These are phyloP conservation scores for Naganishia kalamii DNA, from an alignment of 768 basidiomycete genomes.

Conservation along the genomic window DNA sequence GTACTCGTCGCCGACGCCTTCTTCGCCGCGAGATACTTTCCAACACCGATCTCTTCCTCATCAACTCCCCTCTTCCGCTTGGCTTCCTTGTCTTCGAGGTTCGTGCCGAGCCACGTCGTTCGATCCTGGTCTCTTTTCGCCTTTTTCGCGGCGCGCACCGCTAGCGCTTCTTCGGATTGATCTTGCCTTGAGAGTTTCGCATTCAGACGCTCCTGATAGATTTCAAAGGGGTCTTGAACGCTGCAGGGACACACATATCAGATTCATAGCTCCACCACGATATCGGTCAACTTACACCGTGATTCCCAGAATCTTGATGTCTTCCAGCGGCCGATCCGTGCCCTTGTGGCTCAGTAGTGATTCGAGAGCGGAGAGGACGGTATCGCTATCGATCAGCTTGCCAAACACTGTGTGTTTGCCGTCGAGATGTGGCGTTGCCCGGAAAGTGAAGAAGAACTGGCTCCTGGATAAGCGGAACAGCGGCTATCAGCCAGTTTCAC, in stretches of 20 bases:
- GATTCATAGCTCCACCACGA: neutral
- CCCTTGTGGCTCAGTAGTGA: slow-evolving; percentile 71
- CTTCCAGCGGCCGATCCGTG: slow-evolving; percentile 78
- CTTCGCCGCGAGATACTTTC: slow-evolving; percentile 33
- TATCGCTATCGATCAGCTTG: slow-evolving; percentile 84
- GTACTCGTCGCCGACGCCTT: neutral
- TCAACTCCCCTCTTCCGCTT: slow-evolving; percentile 33
- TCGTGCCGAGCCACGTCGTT: slow-evolving; percentile 48
- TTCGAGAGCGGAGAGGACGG: slow-evolving; percentile 59
- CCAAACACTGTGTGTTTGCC: slow-evolving; percentile 95
- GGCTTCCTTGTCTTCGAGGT: slow-evolving; percentile 35
- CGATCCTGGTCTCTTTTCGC: slow-evolving; percentile 48
- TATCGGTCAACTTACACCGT: slow-evolving; percentile 60
- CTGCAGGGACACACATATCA: slow-evolving; percentile 14
- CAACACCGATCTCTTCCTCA: slow-evolving; percentile 31
- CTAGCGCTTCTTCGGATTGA: slow-evolving; percentile 51
- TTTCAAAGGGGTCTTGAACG: slow-evolving; percentile 83
- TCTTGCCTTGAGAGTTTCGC: slow-evolving; percentile 53
- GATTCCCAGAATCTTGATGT: slow-evolving; percentile 76
- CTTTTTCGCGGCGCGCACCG: slow-evolving; percentile 53
- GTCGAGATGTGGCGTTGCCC: slow-evolving; percentile 72
- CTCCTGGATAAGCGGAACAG: slow-evolving; percentile 52
- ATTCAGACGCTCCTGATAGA: slow-evolving; percentile 70
- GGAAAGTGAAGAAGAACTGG: slow-evolving; percentile 91
- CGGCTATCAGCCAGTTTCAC: slow-evolving; percentile 37